Evolutionary conservation across 345 rosid species (phyloP), one percentile per base, ranked within the genome.

Genomic region (Syzygium jambos): DNA sequence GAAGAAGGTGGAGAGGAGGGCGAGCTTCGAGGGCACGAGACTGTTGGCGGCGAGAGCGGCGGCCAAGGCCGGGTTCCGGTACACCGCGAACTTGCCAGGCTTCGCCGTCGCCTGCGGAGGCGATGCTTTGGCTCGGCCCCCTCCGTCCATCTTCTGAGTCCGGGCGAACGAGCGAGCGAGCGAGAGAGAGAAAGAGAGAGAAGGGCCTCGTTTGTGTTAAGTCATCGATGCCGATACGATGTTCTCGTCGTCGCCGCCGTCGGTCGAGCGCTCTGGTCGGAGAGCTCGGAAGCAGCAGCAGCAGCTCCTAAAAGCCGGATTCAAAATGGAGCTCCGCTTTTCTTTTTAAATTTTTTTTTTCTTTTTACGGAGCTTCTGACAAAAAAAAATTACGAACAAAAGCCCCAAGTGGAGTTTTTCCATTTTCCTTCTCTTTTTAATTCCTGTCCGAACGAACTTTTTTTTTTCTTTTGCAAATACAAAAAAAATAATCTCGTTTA

Each of bases 21-120:
- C 87, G 34, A 93, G 91, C 89, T 90, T 97, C 9, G 99, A 93
- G 51, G 99, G 98, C 85, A 89, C 95, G 86, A 93, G 89, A 87
- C 99, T 95, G 82, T 89, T 93, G 77, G 98, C 96, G 6, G 96
- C 94, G n/a, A 95, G 90, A 54, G 98, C 98, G 49, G 97, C 95
- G 51, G 98, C 91, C 8, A 97, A 91, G 54, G 92, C 91, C 43
- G 98, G 97, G 92, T 96, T 96, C 93, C 92, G 95, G 89, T 97
- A 95, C 84, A 93, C 99, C 2, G 94, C 56, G 92, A 97, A 97
- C 93, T 94, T 95, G 23, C 93, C 86, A 25, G 96, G 89, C 90
- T 91, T 91, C 61, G 87, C 87, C 11, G 80, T 86, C 55, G 85
- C 93, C 95, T 92, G 92, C 87, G 90, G 92, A 41, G 80, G 80